Base-by-base conservation (phyloP, 176 grass and related monocot genomes). In the Oryza longistaminata region DNA sequence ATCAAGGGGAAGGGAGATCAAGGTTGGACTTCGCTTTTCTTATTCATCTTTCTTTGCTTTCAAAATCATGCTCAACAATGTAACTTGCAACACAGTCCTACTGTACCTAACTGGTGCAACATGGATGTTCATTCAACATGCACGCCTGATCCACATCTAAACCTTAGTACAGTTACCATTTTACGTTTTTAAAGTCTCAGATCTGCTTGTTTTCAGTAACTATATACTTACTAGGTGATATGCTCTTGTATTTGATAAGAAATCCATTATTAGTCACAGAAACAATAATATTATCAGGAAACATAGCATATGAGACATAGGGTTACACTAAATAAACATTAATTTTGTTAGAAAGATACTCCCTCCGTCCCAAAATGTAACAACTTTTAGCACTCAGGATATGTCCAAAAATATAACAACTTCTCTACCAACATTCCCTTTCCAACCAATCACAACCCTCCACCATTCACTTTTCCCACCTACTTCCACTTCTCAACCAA, bases 201-300 rank as follows among this genome's bases (percentile, higher is more conserved):
- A 60, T 22, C 12, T 52, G 29, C 75, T 75, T 26, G 45, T 13
- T 74, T 74, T 74, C 48, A 65, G 58, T 50, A 74, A 83, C 5
- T 37, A 49, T 48, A 34, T 10, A 50, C 2, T 37, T 67, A 44
- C 7, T 83, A 46, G 53, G 43, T 73, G 71, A 83, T 67, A 83
- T 75, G 42, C 39, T 75, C 19, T 53, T 11, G 43, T 6, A 16
- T 52, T 76, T 25, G 21, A 43, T 21, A 22, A 75, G 43, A 46
- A 46, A 46, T 64, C 0, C 4, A 1, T 31, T 53, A 11, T n/a
- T 68, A 37, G 37, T 75, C 31, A 76, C 16, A 29, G 11, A 22
- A 60, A 73, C 45, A 66, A 21, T 42, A 79, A 80, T 48, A 39
- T 21, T 2, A 2, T 46, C 78, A 44, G 34, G 3, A 81, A 81